Evolutionary conservation across 2,329 filamentous ascomycete genomes (phyloP).

Genomic region (Lojkania enalia): DNA sequence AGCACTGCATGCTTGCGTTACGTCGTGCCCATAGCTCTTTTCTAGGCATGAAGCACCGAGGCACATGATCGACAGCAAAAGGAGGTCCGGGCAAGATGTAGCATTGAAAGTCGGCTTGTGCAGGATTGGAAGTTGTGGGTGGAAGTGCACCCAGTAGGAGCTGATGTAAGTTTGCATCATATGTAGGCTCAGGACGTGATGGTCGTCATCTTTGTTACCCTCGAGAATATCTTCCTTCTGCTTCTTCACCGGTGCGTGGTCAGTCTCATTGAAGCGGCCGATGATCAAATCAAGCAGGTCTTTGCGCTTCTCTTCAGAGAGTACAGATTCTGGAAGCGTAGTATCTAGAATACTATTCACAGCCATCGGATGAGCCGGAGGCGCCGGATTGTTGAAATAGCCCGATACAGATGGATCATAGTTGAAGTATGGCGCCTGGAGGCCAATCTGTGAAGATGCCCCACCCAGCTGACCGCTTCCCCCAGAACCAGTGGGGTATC

Average conservation of each 20-base stretch:
- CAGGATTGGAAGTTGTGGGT: constrained; percentile 89
- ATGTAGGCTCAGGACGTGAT: constrained; percentile 73
- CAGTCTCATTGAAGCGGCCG: constrained; percentile 78
- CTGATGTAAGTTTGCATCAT: constrained; percentile 93
- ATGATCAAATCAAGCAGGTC: constrained; percentile 82
- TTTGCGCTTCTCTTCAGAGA: constrained; percentile 86
- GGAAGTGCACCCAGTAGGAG: constrained; percentile 94
- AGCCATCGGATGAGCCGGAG: constrained; percentile 81
- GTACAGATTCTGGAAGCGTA: constrained; percentile 73
- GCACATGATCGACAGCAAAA: constrained; percentile 86
- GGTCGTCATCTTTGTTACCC: constrained; percentile 69
- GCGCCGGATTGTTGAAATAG: constrained; percentile 53
- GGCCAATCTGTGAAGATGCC: constrained; percentile 47
- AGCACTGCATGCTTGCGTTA: constrained; percentile 76
- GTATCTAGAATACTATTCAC: constrained; percentile 84
- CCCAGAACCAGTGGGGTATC: constrained; percentile 28
- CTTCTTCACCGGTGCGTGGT: constrained; percentile 72
- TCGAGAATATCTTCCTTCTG: constrained; percentile 77
- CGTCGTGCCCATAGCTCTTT: constrained; percentile 72
- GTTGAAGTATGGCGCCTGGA: constrained; percentile 56
- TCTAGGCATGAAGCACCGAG: constrained; percentile 91
- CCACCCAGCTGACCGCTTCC: constrained; percentile 40
- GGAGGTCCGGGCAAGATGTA: constrained; percentile 79
- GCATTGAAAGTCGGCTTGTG: constrained; percentile 93
- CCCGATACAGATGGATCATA: constrained; percentile 54